Evolutionary conservation across 1,139 yeast genomes (phyloP), one percentile per base, ranked within the genome.

Genomic region (Debaryomyces singareniensis): DNA sequence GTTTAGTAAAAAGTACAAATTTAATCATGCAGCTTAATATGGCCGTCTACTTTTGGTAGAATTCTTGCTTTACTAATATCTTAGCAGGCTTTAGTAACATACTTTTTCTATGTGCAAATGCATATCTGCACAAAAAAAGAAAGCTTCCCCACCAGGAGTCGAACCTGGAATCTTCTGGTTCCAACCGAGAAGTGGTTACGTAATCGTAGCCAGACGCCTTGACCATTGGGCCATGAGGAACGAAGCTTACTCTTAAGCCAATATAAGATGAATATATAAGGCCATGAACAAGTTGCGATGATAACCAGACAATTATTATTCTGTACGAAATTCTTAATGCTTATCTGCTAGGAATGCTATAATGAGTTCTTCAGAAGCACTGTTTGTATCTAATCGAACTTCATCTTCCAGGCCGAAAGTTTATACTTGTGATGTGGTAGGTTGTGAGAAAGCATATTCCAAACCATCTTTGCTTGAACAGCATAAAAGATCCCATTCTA

Each of bases 111-210:
- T n/a, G n/a, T n/a, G n/a, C n/a, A n/a, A n/a, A n/a, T n/a, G n/a
- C n/a, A n/a, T n/a, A n/a, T n/a, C n/a, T n/a, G n/a, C n/a, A n/a
- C 27, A 34, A 37, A 45, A 64, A 69, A 65, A 55, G 49, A 40
- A 58, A 68, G 69, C 87, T 78, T 79, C 87, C 87, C 85, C 87
- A 80, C 86, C 86, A 79, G 87, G 87, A 79, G 80, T 80, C 85
- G 87, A 80, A 80, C 87, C 89, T 79, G 85, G 86, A 79, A 78
- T 78, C 87, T 78, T 77, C 85, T 78, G 86, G 86, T 79, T 75
- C 67, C 78, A 51, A 40, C 42, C 47, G 40, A 29, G 68, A 61
- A 61, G 68, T 61, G 67, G 65, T 53, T 60, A 58, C 66, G 44
- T 37, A 52, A 57, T 61, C 71, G 71, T 63, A 64, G 71, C 69